These are phyloP conservation scores for Exserohilum turcica DNA, from an alignment of 2,329 filamentous ascomycete genomes.

Conservation along the genomic window DNA sequence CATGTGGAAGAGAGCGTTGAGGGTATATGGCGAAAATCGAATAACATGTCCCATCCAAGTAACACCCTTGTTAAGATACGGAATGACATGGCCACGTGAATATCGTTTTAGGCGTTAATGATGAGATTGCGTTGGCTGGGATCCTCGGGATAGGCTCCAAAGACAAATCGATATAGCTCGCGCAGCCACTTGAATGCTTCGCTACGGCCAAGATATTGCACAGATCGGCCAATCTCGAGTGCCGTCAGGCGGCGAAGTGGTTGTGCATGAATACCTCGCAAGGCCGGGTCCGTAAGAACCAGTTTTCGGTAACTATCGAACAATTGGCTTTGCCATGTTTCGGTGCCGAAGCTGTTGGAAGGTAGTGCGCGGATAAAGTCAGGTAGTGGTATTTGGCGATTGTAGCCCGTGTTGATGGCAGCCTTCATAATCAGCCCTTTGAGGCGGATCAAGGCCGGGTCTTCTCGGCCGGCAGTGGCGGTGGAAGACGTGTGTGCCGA, in stretches of 20 bases:
- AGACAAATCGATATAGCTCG: slow-evolving; percentile 83
- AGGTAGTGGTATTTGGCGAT: slow-evolving; percentile 68
- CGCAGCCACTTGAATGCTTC: slow-evolving; percentile 78
- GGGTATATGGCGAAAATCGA: slow-evolving; percentile 36
- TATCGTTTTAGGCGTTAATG: slow-evolving; percentile 51
- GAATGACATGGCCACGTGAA: not conserved
- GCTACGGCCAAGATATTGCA: slow-evolving; percentile 73
- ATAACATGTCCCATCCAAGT: slow-evolving; percentile 16
- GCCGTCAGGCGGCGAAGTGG: slow-evolving; percentile 68
- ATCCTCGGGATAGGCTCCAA: slow-evolving; percentile 82
- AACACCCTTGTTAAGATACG: not conserved
- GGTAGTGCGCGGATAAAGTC: slow-evolving; percentile 78
- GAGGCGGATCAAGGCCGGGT: slow-evolving; percentile 75
- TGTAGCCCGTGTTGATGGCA: slow-evolving; percentile 82
- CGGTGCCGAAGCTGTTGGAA: slow-evolving; percentile 75
- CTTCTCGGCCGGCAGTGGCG: slow-evolving; percentile 70
- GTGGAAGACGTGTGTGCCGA: slow-evolving; percentile 70
- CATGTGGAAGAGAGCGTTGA: slow-evolving; percentile 31
- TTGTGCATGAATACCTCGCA: slow-evolving; percentile 55
- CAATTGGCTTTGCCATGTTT: slow-evolving; percentile 71
- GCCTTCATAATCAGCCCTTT: slow-evolving; percentile 83
- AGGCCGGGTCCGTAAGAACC: slow-evolving; percentile 72
- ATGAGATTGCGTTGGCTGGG: slow-evolving; percentile 69
- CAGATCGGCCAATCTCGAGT: slow-evolving; percentile 78
- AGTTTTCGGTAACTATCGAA: slow-evolving; percentile 81